Conservation (phyloP, 257 asterid species). For the Avicennia marina region DNA sequence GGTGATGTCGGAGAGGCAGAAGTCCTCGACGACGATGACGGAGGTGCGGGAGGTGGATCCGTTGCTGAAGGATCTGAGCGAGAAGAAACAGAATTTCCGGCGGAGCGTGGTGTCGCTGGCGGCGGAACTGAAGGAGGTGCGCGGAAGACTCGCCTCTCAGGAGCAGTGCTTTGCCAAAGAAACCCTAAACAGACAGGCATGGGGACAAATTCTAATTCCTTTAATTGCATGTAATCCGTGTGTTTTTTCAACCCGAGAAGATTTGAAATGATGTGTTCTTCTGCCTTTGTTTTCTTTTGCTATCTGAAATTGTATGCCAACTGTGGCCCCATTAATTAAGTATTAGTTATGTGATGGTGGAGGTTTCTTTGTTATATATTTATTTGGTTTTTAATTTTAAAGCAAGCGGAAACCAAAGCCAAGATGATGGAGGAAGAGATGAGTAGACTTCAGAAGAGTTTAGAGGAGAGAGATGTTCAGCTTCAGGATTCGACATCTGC, state of each 20-base stretch:
- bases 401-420: constrained; percentile 76
- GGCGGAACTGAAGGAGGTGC: constrained; percentile 79
- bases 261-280: too few relatives aligned
- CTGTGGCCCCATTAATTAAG: constrained; percentile 7
- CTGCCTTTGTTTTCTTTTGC: background rate
- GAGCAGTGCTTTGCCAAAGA: constrained; percentile 53
- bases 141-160: constrained; percentile 60
- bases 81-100: constrained; percentile 79
- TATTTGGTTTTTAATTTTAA: background rate
- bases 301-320: background rate
- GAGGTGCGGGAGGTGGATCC: constrained; percentile 59
- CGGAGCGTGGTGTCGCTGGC: constrained; percentile 82
- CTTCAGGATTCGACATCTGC: constrained; percentile 56
- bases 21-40: constrained; percentile 20
- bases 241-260: too few relatives aligned
- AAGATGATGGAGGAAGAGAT: constrained; percentile 64
- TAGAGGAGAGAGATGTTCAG: constrained; percentile 55
- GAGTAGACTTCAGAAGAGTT: constrained; percentile 45
- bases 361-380: background rate
- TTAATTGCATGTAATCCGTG: too few relatives aligned
- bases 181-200: constrained; percentile 60
- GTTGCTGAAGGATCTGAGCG: constrained; percentile 72
- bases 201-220: background rate
- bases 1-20: constrained; percentile 24
- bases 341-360: background rate